Conservation (phyloP, 169 alveolate species). For the Plasmodium billcollinsi region DNA sequence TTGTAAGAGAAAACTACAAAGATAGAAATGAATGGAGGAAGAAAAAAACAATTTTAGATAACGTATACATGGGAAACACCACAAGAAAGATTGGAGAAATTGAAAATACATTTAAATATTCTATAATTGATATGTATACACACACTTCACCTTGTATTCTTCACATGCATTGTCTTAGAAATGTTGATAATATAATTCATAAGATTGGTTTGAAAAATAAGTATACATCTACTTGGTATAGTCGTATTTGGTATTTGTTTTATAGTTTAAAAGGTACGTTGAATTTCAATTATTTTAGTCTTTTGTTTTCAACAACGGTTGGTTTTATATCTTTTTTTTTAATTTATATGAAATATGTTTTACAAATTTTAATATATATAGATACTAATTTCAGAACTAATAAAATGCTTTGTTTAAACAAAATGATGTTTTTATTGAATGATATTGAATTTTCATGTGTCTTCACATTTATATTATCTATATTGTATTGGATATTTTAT, state of each 20-base stretch:
- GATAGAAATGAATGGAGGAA: conserved; percentile 34
- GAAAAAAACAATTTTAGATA: conserved; percentile 42
- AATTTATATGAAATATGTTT: conserved; percentile 45
- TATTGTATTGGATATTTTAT: conserved; percentile 55
- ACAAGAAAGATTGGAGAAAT: conserved; percentile 57
- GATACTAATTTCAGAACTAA: conserved; percentile 17
- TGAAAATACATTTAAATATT: conserved; percentile 66
- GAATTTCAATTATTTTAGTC: conserved; percentile 63
- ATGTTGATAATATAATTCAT: conserved; percentile 32
- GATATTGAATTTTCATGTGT: conserved; percentile 52
- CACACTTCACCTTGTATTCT: conserved; percentile 68
- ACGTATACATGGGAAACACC: conserved; percentile 30
- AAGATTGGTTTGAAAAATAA: conserved; percentile 59
- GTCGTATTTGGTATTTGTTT: conserved; percentile 64
- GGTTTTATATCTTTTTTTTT: conserved; percentile 30
- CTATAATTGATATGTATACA: conserved; percentile 52
- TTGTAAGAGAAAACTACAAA: not conserved
- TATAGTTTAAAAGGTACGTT: conserved; percentile 70
- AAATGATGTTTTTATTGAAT: conserved; percentile 17
- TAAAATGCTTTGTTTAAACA: not conserved
- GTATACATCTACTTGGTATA: conserved; percentile 56
- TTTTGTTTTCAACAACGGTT: conserved; percentile 52
- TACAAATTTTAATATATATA: conserved; percentile 21
- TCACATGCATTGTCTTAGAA: conserved; percentile 71
- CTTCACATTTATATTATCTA: conserved; percentile 30